Base-by-base conservation (phyloP, 2,329 filamentous ascomycete genomes). In the Talaromyces funiculosus region DNA sequence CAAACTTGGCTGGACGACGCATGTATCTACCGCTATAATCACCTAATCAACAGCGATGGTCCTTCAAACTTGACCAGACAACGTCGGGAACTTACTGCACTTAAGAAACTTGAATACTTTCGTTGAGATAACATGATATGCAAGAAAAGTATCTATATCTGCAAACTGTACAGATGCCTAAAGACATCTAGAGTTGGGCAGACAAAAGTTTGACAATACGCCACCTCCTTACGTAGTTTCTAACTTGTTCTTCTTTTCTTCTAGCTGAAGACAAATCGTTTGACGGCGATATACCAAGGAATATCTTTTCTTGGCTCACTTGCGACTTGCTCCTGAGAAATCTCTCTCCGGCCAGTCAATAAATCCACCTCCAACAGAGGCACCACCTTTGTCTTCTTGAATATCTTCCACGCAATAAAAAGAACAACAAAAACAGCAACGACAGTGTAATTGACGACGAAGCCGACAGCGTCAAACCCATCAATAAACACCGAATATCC, bases 391-490 rank as follows among this genome's bases (percentile, higher is more conserved):
- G 40, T 43, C 61, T 71, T 73, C 59, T 73, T 70, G 60, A 68
- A 71, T 9, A 81, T 61, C 63, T 83, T 84, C 67, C 80, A 83
- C 0, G 71, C 73, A 18, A 79, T 61, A 37, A 75, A 79, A 24
- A 82, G 76, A 2, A 80, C 59, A 1, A 72, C 71, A 61, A 83
- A 84, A 2, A 83, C 68, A 0, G 79, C 80, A 0, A 84, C 63
- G 64, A 84, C 74, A 57, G 83, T 80, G 65, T 84, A 85, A 62
- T 80, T 81, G 55, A 82, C 77, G 31, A 85, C 79, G 65, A 84
- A 84, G 8, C 73, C 75, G 1, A 78, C 77, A 0, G 77, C 74
- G 33, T 76, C 76, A 64, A 82, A 84, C 0, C 79, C 81, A 43
- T 75, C 75, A 57, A 84, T 63, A 57, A 77, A 81, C 2, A 80